Conservation (phyloP, 73 alveolate genomes). For the Tetrahymena thermophila region DNA sequence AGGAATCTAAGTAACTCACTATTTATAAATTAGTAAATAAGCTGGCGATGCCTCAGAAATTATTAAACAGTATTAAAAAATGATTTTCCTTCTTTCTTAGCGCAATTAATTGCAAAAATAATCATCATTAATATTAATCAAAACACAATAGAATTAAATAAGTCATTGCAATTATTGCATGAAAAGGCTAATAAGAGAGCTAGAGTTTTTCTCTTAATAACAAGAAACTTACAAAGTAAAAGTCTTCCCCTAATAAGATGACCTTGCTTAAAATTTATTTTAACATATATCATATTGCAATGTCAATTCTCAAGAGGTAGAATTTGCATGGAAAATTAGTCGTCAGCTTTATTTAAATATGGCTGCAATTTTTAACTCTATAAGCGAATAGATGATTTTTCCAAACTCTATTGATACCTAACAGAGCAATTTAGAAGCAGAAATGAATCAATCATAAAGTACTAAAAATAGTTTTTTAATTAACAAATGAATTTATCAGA, state of each 20-base stretch:
- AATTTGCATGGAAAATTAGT: conserved; percentile 25
- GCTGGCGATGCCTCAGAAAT: neutral
- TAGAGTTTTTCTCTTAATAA: neutral
- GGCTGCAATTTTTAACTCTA: neutral
- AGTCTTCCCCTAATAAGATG: conserved; percentile 36
- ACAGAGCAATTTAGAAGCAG: conserved; percentile 40
- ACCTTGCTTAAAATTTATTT: conserved; percentile 35
- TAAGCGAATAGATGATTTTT: conserved; percentile 17
- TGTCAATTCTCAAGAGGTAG: conserved; percentile 33
- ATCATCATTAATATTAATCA: neutral
- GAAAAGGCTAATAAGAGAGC: conserved; percentile 30
- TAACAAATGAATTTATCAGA: no score
- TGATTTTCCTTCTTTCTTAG: conserved; percentile 1
- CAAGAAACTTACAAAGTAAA: conserved; percentile 26
- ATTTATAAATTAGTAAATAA: neutral
- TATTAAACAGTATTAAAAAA: neutral
- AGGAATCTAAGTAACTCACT: neutral
- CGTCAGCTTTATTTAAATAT: conserved; percentile 46
- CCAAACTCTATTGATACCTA: conserved; percentile 50
- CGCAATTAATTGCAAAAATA: neutral
- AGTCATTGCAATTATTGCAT: neutral
- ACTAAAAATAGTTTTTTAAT: no score
- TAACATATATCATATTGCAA: conserved; percentile 45
- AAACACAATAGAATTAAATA: no score
- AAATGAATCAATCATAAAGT: conserved; percentile 21